These are phyloP conservation scores for Barnettozyma sp. DNA, from an alignment of 805 yeast species.

Conservation along the genomic window DNA sequence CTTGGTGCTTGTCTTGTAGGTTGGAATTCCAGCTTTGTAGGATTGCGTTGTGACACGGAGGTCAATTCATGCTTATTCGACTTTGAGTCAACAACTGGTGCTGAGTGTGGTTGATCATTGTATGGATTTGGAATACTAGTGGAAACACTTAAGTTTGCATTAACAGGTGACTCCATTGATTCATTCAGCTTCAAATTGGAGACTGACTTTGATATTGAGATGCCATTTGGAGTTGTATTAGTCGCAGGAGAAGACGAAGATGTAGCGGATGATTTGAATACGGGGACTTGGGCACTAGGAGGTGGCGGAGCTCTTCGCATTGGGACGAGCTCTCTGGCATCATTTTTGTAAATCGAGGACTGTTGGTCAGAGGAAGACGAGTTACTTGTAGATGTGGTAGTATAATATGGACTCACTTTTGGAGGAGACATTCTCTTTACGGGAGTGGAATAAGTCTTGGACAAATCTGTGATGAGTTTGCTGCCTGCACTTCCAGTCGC, in stretches of 20 bases:
- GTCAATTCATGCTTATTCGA: constrained; percentile 5
- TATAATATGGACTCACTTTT: constrained; percentile 23
- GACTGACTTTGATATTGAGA: constrained; percentile 8
- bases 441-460: constrained; percentile 35
- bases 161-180: constrained; percentile 15
- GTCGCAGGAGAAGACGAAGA: no score
- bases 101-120: constrained; percentile 7
- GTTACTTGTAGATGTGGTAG: constrained; percentile 4
- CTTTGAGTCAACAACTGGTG: constrained; percentile 8
- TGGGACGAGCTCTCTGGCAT: constrained; percentile 34
- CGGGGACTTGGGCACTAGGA: constrained; percentile 26
- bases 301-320: constrained; percentile 53
- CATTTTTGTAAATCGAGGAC: not conserved
- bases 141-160: constrained; percentile 32
- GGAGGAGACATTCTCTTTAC: constrained; percentile 38
- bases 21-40: constrained; percentile 14
- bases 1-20: constrained; percentile 27
- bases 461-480: constrained; percentile 37
- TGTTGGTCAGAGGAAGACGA: not conserved
- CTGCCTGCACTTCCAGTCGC: constrained; percentile 18
- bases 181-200: constrained; percentile 12
- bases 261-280: constrained; percentile 6
- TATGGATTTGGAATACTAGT: constrained; percentile 23
- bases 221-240: no score
- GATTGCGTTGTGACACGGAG: constrained; percentile 10